A percentile compares a stretch with the other conserved stretches of the same genome.
Evolutionary conservation across 257 asterid genomes (phyloP).

Genomic region (Solanum piurae): DNA sequence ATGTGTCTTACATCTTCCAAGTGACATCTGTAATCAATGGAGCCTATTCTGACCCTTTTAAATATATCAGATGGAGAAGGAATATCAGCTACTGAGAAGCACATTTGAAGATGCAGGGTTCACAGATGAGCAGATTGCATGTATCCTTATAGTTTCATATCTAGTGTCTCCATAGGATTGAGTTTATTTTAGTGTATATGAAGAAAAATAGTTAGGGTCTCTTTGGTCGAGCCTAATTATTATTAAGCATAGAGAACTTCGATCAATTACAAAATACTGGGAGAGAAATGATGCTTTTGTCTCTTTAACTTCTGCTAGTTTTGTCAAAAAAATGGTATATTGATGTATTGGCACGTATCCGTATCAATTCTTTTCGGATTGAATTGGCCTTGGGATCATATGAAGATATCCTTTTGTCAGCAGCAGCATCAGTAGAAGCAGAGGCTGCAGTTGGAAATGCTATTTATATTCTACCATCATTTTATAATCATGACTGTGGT

Average conservation of each 20-base stretch:
- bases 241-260: neutral
- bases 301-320: conserved; percentile 52
- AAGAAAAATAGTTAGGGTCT: neutral
- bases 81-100: conserved; percentile 39
- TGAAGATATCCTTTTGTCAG: conserved; percentile 65
- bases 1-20: neutral
- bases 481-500: conserved; percentile 93
- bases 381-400: conserved; percentile 60
- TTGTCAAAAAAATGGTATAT: conserved; percentile 76
- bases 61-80: conserved; percentile 52
- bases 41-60: neutral
- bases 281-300: neutral
- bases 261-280: neutral
- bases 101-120: conserved; percentile 39
- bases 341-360: conserved; percentile 62
- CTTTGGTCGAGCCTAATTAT: neutral
- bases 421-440: conserved; percentile 70
- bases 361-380: conserved; percentile 77
- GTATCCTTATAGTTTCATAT: conserved; percentile 44
- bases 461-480: conserved; percentile 68
- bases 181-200: neutral
- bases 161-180: neutral
- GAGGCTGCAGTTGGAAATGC: conserved; percentile 87
- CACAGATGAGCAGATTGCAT: conserved; percentile 31
- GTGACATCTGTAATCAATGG: neutral